Base-by-base conservation (phyloP, 345 rosid species). In the Corymbia maculata region DNA sequence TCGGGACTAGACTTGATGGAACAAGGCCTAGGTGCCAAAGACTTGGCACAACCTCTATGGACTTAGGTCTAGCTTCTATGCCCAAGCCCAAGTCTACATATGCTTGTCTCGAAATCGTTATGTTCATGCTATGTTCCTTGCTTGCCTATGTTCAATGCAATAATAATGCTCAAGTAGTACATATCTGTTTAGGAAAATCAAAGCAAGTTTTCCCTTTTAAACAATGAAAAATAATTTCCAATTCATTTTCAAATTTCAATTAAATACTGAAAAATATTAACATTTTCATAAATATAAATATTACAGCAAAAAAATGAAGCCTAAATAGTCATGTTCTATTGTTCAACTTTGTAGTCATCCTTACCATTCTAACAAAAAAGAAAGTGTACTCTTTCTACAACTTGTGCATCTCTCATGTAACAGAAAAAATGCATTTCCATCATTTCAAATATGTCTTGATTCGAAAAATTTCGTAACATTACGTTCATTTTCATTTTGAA, bases 391-490 rank as follows among this genome's bases (percentile, higher is more conserved):
- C 19, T 70, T 36, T 5, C 0, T 17, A 3, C 13, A 9, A 9
- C 13, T 70, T 6, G 9, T 9, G 13, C 5, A 3, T 9, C 24
- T 70, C 13, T 32, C 4, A 16, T 16, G 11, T 32, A 0, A 55
- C 6, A 47, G 49, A 21, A 13, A 22, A 51, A 50, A 49, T 49
- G 3, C 10, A 47, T 85, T 47, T 26, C 4, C 32, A 2, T 2
- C 4, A 1, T 85, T 49, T 6, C 6, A 85, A 51, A 16, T 49
- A 85, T 6, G 6, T 16, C 36, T 0, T 4, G 3, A 0, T 2
- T 49, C 0, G 0, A 17, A 17, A 70, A 70, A 9, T 1, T 11
- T 2, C 6, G 0, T 68, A 32, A 8, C 2, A 66, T 68, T 0
- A 8, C 2, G n/a, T 24, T 2, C 6, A 8, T n/a, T n/a, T 9